Evolutionary conservation across 768 basidiomycete genomes (phyloP), one percentile per base, ranked within the genome.

Genomic region (Pleurotus ostreatus): DNA sequence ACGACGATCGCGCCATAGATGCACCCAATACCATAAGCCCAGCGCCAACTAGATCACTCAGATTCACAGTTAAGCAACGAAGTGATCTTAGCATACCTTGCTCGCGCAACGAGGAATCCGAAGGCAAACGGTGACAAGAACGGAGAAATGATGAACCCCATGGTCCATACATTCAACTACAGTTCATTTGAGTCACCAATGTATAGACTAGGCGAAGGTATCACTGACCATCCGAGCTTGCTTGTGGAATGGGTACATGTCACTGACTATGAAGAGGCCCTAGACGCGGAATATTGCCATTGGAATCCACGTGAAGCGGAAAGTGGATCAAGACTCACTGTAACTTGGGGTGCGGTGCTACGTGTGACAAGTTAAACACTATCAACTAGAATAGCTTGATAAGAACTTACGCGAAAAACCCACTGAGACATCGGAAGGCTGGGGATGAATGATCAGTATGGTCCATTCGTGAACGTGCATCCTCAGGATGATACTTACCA

Each of bases 141-240:
- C 8, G 81, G 84, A 12, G 84, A 84, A 23, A 86, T 66, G 62
- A 88, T 78, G 70, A 88, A 85, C 1, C 85, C 87, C 78, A 88
- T 82, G 2, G 85, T 87, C 86, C 85, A 87, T 49, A 84, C 68
- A 60, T 85, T 86, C 37, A 88, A 74, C 83, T 86, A 57, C 13
- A 15, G 5, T 15, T 9, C 13, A 18, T 23, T 52, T 38, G 15
- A 25, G 37, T 23, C 41, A 4, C 15, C 6, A 41, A n/a, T 49
- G 40, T 18, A 3, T 1, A 47, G 8, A 3, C 16, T 23, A 25
- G 46, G n/a, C 15, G 38, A 34, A 3, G 23, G 30, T 57, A 30
- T 54, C 8, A 61, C 69, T 54, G 41, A 83, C 80, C 79, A 82
- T 85, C 30, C 83, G 76, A 15, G 84, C 84, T 69, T 86, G 85